Evolutionary conservation across 2,329 filamentous ascomycete genomes (phyloP).

Genomic region (Paracorniculantispora psalliotae): DNA sequence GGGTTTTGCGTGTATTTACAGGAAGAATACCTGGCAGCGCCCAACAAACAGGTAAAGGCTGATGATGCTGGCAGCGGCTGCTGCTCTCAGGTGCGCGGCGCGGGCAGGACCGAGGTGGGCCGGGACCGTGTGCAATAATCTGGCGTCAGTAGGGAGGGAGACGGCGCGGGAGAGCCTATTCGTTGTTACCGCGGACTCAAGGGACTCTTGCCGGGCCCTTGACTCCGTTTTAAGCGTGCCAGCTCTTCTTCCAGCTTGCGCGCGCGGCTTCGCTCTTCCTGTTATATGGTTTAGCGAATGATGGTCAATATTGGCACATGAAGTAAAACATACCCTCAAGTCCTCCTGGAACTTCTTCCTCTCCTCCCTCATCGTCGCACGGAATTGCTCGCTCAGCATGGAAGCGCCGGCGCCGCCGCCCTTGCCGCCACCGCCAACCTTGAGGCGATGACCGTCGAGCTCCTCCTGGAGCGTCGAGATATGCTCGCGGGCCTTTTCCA

Average conservation of each 20-base stretch:
- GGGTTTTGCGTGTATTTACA: too few species aligned
- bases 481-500: slow-evolving; percentile 31
- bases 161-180: slow-evolving; percentile 6
- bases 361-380: slow-evolving; percentile 52
- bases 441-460: slow-evolving; percentile 46
- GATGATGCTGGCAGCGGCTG: too few species aligned
- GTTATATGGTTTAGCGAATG: slow-evolving; percentile 25
- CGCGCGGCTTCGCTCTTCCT: slow-evolving; percentile 47
- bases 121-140: slow-evolving; percentile 2
- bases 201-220: slow-evolving; percentile 39
- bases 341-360: slow-evolving; percentile 54
- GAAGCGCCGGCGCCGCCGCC: slow-evolving; percentile 40
- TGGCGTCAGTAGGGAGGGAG: slow-evolving; percentile 10
- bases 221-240: slow-evolving; percentile 36
- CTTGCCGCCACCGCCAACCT: slow-evolving; percentile 31
- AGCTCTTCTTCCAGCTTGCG: slow-evolving; percentile 49
- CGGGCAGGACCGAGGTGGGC: not conserved
- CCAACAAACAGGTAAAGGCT: not conserved
- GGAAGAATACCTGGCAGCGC: not conserved
- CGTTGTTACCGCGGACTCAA: slow-evolving; percentile 33
- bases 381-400: slow-evolving; percentile 53
- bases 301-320: too few species aligned
- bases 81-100: slow-evolving; percentile 1
- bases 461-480: slow-evolving; percentile 44
- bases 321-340: slow-evolving; percentile 44